Percentiles rank a stretch among this genome's conserved stretches.
phyloP scores from a whole-genome alignment of 108 stramenopile genomes.

The Skeletonema tropicum region DNA sequence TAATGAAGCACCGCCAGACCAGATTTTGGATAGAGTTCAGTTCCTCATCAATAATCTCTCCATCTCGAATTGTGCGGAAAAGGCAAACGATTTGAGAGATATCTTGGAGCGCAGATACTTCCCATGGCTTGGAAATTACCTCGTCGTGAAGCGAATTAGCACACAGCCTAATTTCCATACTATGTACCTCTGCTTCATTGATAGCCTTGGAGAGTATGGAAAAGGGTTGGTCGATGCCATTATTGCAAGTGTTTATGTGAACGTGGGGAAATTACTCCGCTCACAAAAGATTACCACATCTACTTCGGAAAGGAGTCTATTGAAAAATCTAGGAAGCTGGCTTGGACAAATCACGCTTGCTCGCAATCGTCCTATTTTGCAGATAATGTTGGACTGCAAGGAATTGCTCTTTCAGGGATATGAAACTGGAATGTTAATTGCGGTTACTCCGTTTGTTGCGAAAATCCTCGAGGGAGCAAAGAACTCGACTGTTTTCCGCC shows the following conservation, averaged over 20 bases:
- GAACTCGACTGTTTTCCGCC: conserved; percentile 90
- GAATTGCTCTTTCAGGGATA: conserved; percentile 97
- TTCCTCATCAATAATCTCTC: conserved; percentile 98
- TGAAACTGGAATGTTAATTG: conserved; percentile 97
- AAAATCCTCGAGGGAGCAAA: conserved; percentile 98
- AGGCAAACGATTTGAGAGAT: conserved; percentile 89
- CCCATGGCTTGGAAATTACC: conserved; percentile 97
- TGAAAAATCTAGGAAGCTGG: conserved; percentile 99
- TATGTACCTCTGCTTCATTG: conserved; percentile 92
- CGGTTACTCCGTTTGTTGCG: conserved; percentile 97
- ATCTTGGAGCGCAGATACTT: conserved; percentile 87
- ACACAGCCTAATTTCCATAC: conserved; percentile 98
- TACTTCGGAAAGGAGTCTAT: conserved; percentile 92
- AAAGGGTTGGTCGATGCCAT: conserved; percentile 91
- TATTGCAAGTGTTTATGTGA: conserved; percentile 88
- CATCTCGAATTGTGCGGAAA: conserved; percentile 89
- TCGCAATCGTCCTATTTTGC: conserved; percentile 95
- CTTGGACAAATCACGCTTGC: conserved; percentile 98
- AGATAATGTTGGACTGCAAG: conserved; percentile 97
- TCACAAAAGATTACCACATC: conserved; percentile 96
- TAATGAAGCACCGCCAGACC: conserved; percentile 87
- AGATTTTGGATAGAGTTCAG: conserved; percentile 91
- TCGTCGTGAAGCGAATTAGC: conserved; percentile 97
- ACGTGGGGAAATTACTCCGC: conserved; percentile 91
- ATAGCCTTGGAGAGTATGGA: conserved; percentile 92